Evolutionary conservation across 768 basidiomycete genomes (phyloP).

Genomic region (Roridomyces roridus): DNA sequence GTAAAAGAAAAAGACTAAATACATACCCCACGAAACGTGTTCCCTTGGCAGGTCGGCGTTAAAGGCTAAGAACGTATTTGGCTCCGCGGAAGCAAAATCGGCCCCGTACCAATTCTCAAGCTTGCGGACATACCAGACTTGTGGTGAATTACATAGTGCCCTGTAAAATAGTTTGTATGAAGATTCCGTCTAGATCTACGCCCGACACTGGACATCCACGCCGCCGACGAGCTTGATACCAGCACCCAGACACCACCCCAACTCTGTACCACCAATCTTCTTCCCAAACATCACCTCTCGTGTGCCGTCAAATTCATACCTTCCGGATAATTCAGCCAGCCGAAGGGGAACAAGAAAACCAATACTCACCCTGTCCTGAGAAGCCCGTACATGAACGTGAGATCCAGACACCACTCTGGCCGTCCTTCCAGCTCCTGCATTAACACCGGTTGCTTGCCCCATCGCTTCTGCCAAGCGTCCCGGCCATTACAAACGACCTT

Average conservation of each 20-base stretch:
- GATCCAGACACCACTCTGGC: slow-evolving; percentile 94
- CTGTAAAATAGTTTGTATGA: no score
- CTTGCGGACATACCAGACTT: no score
- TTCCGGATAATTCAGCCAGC: not conserved
- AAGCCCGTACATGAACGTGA: slow-evolving; percentile 94
- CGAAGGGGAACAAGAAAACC: not conserved
- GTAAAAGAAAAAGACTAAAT: not conserved
- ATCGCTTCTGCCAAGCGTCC: slow-evolving; percentile 60
- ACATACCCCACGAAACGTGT: no score
- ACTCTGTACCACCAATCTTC: slow-evolving; percentile 85
- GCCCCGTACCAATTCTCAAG: no score
- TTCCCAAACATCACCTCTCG: slow-evolving; percentile 83
- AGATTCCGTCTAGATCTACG: slow-evolving; percentile 20
- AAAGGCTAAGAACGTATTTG: no score
- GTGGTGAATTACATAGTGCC: no score
- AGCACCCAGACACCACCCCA: slow-evolving; percentile 94
- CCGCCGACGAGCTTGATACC: slow-evolving; percentile 75
- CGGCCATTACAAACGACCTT: slow-evolving; percentile 76
- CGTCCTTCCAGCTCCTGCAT: slow-evolving; percentile 76
- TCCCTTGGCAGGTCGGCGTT: no score
- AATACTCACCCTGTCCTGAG: slow-evolving; percentile 65
- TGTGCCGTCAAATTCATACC: slow-evolving; percentile 80
- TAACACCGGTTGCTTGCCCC: slow-evolving; percentile 40
- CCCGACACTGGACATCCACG: slow-evolving; percentile 61
- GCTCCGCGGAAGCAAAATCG: no score